Evolutionary conservation across 1,284 basidiomycete species (phyloP).

Genomic region (Peniophora sp.): DNA sequence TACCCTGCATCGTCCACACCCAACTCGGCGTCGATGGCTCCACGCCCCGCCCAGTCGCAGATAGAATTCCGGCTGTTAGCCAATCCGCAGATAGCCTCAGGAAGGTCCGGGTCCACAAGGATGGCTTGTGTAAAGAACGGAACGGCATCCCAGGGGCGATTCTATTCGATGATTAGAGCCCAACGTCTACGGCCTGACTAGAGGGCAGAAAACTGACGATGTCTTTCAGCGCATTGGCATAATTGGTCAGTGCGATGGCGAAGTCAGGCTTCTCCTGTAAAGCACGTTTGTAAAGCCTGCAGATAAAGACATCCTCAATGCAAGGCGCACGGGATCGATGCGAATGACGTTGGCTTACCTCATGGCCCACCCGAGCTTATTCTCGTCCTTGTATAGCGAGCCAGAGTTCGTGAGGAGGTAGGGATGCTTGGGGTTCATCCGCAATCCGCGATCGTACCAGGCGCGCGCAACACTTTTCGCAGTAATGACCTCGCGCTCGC

Average conservation of each 20-base stretch:
- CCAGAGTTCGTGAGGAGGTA: slow-evolving; percentile 57
- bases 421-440: slow-evolving; percentile 46
- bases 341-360: slow-evolving; percentile 23
- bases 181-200: background rate
- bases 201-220: slow-evolving; percentile 18
- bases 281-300: slow-evolving; percentile 39
- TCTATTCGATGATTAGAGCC: slow-evolving; percentile 20
- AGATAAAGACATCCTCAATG: background rate
- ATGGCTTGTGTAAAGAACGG: slow-evolving; percentile 48
- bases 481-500: slow-evolving; percentile 19
- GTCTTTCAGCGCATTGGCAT: slow-evolving; percentile 55
- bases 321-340: background rate
- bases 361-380: slow-evolving; percentile 42
- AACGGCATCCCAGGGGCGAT: slow-evolving; percentile 43
- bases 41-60: slow-evolving; percentile 49
- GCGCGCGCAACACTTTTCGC: slow-evolving; percentile 37
- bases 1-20: slow-evolving; percentile 14
- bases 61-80: slow-evolving; percentile 44
- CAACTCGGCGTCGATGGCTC: slow-evolving; percentile 18
- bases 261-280: slow-evolving; percentile 47
- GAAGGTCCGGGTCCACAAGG: slow-evolving; percentile 41
- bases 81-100: slow-evolving; percentile 52
- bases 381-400: slow-evolving; percentile 53
- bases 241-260: slow-evolving; percentile 54
- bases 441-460: slow-evolving; percentile 48